Evolutionary conservation across 768 basidiomycete genomes (phyloP), one percentile per base, ranked within the genome.

Genomic region (Albatrellus ellisii): DNA sequence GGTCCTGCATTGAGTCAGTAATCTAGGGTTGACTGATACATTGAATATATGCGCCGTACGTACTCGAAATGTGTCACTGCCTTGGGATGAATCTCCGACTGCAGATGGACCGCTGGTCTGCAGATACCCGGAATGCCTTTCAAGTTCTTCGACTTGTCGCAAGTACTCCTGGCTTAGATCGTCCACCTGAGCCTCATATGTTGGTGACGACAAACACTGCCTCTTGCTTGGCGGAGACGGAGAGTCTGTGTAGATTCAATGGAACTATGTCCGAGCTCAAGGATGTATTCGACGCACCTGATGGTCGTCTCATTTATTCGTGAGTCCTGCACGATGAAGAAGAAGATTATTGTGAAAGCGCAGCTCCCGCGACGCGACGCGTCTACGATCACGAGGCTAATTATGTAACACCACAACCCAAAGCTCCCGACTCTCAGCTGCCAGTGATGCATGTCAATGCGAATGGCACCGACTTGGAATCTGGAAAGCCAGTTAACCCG

Each of bases 121-220:
- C 45, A 4, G 48, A 47, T 22, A 49, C 22, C 18, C 25, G 26
- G 9, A 43, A 6, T n/a, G n/a, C n/a, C n/a, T n/a, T 26, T 50
- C 48, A 4, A 48, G 4, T 17, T 31, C 15, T 2, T 41, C 40
- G 3, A 48, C 36, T 1, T 6, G 42, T 2, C 18, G 33, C 4
- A 50, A 39, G 20, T 48, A 42, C 14, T 73, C 70, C 45, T 70
- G 66, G 42, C 68, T 77, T 36, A 45, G 47, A 21, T 72, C 51
- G 18, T 69, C 69, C 6, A 50, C 24, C 24, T 46, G 50, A 8
- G 45, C 47, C 4, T 78, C 79, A 44, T 73, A 76, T 15, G 70
- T 70, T 3, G 79, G 77, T 1, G 76, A 78, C 3, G 77, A 76
- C 41, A 78, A 63, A 24, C 79, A 66, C 51, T 69, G 70, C 20